phyloP scores from a whole-genome alignment of 2,329 filamentous ascomycete species.

The Colletotrichum shisoi region DNA sequence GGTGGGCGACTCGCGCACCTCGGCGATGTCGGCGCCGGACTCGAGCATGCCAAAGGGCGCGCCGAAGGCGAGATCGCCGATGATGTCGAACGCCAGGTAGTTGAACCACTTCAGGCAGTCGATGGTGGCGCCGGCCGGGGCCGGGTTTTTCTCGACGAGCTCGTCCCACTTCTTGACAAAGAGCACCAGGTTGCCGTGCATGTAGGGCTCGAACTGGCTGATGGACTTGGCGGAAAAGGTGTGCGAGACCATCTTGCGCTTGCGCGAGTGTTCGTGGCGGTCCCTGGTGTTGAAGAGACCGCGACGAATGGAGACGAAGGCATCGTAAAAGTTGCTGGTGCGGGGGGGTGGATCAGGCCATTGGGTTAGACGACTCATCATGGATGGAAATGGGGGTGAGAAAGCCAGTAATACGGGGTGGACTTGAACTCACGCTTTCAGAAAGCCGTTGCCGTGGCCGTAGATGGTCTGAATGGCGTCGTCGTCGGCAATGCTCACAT shows the following conservation, averaged over 20 bases:
- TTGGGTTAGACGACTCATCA: too few species aligned
- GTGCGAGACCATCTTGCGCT: conserved; percentile 87
- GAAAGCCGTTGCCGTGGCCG: conserved; percentile 78
- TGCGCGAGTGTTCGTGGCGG: conserved; percentile 81
- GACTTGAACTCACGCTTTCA: conserved; percentile 66
- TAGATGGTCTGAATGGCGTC: conserved; percentile 80
- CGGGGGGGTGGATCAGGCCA: conserved; percentile 5
- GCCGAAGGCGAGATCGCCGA: conserved; percentile 41
- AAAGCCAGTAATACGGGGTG: background rate
- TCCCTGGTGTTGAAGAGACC: conserved; percentile 91
- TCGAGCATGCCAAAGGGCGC: conserved; percentile 41
- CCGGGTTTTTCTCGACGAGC: conserved; percentile 50
- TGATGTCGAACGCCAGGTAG: conserved; percentile 40
- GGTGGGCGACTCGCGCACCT: conserved; percentile 57
- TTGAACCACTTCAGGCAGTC: conserved; percentile 65
- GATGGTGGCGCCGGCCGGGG: conserved; percentile 57
- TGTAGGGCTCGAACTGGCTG: conserved; percentile 86
- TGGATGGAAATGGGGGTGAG: too few species aligned
- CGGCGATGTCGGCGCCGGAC: conserved; percentile 38
- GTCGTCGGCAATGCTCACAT: conserved; percentile 82
- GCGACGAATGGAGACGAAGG: conserved; percentile 85
- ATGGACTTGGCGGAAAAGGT: conserved; percentile 86
- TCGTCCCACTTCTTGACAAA: conserved; percentile 78
- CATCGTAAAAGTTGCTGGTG: conserved; percentile 82
- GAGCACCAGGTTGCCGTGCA: conserved; percentile 77